phyloP scores from a whole-genome alignment of 2,329 filamentous ascomycete genomes.

The Sclerotinia sclerotiorum region DNA sequence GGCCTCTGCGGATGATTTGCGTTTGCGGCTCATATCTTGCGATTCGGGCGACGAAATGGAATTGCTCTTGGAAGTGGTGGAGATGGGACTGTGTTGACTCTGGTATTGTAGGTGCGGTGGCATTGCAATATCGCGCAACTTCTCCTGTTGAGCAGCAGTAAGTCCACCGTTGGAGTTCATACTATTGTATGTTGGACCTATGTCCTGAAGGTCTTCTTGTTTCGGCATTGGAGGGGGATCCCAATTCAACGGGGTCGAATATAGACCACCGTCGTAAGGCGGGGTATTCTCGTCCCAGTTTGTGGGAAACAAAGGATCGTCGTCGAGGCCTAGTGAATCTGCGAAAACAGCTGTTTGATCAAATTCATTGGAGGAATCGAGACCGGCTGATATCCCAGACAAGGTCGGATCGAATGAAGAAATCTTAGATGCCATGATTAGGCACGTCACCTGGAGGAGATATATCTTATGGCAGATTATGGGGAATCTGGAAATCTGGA shows the following conservation, averaged over 20 bases:
- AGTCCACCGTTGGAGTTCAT: conserved; percentile 44
- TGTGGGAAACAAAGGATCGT: conserved; percentile 35
- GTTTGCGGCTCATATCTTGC: conserved; percentile 57
- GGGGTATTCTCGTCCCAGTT: conserved; percentile 38
- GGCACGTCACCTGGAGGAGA: conserved; percentile 8
- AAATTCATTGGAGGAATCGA: conserved; percentile 32
- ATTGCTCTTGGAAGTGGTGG: conserved; percentile 49
- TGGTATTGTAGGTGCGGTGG: conserved; percentile 59
- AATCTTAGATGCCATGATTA: conserved; percentile 31
- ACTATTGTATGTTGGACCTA: conserved; percentile 17
- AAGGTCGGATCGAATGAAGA: conserved; percentile 34
- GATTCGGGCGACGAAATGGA: conserved; percentile 61
- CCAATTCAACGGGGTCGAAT: conserved; percentile 40
- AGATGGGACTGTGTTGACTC: conserved; percentile 55
- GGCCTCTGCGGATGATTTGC: conserved; percentile 63
- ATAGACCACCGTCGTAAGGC: conserved; percentile 38
- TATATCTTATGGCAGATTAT: not conserved
- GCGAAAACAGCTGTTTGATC: conserved; percentile 33
- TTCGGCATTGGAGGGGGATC: conserved; percentile 36
- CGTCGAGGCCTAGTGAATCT: conserved; percentile 34
- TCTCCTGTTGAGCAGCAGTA: conserved; percentile 60
- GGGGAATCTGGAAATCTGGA: not conserved
- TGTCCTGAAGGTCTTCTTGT: conserved; percentile 30
- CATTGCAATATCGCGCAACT: conserved; percentile 64
- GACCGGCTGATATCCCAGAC: conserved; percentile 33